Evolutionary conservation across 1,284 basidiomycete species (phyloP).

Genomic region (Cryptococcus sp.): DNA sequence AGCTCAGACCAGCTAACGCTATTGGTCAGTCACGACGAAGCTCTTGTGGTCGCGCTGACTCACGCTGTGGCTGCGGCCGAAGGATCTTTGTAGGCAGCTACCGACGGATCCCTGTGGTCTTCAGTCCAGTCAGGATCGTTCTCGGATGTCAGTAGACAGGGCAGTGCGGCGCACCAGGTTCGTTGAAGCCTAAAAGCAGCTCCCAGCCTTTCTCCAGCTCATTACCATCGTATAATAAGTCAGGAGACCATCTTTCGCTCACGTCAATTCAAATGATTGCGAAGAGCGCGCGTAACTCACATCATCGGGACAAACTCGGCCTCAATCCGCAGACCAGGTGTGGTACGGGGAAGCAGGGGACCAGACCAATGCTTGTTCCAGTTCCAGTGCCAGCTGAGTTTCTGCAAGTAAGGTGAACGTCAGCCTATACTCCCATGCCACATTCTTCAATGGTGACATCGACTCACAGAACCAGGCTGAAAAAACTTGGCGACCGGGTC

Average conservation of each 20-base stretch:
- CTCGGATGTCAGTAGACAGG: background rate
- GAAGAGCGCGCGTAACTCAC: constrained; percentile 22
- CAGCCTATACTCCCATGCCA: background rate
- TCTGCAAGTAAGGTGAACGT: constrained; percentile 16
- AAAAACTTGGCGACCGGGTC: constrained; percentile 48
- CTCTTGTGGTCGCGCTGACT: constrained; percentile 1
- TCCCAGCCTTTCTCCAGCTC: constrained; percentile 32
- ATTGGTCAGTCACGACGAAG: background rate
- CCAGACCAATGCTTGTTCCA: constrained; percentile 50
- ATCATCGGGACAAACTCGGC: constrained; percentile 51
- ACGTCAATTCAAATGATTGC: background rate
- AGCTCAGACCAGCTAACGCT: constrained; percentile 36
- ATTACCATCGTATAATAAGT: constrained; percentile 36
- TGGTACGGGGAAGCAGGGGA: constrained; percentile 33
- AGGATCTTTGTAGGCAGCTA: constrained; percentile 26
- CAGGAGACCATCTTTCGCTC: constrained; percentile 38
- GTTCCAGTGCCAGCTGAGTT: constrained; percentile 49
- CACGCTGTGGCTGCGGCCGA: constrained; percentile 34
- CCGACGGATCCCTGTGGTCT: constrained; percentile 39
- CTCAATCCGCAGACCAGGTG: constrained; percentile 30
- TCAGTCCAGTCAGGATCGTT: background rate
- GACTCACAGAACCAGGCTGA: constrained; percentile 37
- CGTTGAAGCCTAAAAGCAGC: constrained; percentile 46
- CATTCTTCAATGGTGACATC: background rate
- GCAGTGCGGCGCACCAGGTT: constrained; percentile 37